Evolutionary conservation across 2,329 filamentous ascomycete genomes (phyloP), one percentile per base, ranked within the genome.

Genomic region (Arthroderma sp.): DNA sequence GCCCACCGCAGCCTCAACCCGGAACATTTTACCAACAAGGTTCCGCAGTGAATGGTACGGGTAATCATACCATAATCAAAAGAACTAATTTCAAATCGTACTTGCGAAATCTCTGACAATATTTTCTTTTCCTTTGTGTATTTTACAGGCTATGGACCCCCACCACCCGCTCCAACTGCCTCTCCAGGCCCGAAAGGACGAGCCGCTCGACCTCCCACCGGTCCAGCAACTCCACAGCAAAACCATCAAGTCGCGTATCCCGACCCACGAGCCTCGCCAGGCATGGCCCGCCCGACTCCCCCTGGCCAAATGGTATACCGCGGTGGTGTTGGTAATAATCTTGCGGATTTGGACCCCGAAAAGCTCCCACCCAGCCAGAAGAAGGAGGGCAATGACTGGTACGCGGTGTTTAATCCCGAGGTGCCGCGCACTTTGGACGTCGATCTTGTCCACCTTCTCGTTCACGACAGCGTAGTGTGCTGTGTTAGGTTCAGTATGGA

Each of bases 401-500:
- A 93, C 61, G 89, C 86, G 38, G 85, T 96, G 52, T 98, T 95
- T 74, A 95, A 98, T 66, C 87, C 89, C 38, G 78, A 82, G 47
- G 83, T 95, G 33, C 86, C 85, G 50, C 86, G 91, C 48, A 79
- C 87, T 42, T 72, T 98, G 42, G 91, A 98, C 60, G 87, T 98
- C 44, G 87, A 95, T 53, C 74, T 98, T 34, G 82, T 95, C 40
- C 91, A 96, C 68, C 94, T 87, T 46, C 75, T 98, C 43, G 78
- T 80, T 49, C 91, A 98, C 59, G 86, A 94, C 60, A 96, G 89
- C 56, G 91, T 98, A 3, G 91, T 98, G 1, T 98, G 91, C 74
- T 98, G 91, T 62, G 91, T 98, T 32, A 78, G 91, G 47, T 98
- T 98, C 72, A 96, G 89, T 62, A 78, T 84, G 45, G 91, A 98